Conservation (phyloP, 495 filamentous ascomycete species). For the Hypoxylon rickii region DNA sequence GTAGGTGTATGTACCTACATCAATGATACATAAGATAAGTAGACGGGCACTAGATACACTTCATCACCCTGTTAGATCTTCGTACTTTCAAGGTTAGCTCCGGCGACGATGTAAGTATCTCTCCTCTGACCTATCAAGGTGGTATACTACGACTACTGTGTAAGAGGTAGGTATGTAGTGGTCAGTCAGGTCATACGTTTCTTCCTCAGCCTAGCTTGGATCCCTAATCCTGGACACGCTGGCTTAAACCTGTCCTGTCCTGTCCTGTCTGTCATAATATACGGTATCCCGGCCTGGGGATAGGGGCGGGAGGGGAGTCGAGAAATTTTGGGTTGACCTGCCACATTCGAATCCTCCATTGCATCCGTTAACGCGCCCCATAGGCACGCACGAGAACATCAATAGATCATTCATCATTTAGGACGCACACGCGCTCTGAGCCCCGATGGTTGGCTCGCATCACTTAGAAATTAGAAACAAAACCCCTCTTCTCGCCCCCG, state of each 20-base stretch:
- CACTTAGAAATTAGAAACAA: neutral
- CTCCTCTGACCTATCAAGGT: too few species aligned
- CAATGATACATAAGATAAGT: too few species aligned
- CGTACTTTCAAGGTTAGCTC: conserved; percentile 23
- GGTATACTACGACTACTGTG: too few species aligned
- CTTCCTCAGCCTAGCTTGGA: conserved; percentile 30
- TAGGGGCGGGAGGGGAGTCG: neutral
- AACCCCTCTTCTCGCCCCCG: neutral
- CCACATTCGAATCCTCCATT: conserved; percentile 27
- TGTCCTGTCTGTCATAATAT: neutral
- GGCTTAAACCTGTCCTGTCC: too few species aligned
- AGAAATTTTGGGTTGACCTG: conserved; percentile 24
- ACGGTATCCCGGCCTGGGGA: conserved; percentile 8
- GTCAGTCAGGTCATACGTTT: conserved; percentile 26
- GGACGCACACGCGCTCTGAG: conserved; percentile 14
- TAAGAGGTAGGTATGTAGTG: too few species aligned
- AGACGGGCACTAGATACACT: too few species aligned
- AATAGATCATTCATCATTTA: conserved; percentile 15
- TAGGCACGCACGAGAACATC: too few species aligned
- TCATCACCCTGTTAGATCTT: conserved; percentile 28
- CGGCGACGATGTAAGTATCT: conserved; percentile 15
- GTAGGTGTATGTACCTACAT: too few species aligned
- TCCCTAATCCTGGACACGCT: conserved; percentile 24
- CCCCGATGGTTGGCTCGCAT: conserved; percentile 5
- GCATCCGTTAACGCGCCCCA: too few species aligned